Conservation (phyloP, 1,284 basidiomycete species). For the Inonotus hispidus region DNA sequence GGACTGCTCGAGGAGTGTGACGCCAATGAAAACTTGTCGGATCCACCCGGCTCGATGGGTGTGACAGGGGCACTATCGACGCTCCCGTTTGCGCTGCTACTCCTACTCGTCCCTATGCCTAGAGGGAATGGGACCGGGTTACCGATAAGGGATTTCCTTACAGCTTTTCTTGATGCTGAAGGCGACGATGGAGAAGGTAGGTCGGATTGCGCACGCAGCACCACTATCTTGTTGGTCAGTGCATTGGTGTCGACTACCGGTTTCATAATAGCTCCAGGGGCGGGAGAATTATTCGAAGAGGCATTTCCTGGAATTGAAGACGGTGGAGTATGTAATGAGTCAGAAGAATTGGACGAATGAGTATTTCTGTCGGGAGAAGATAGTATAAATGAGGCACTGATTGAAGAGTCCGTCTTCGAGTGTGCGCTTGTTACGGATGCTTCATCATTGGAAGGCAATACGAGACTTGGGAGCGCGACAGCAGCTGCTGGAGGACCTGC, state of each 20-base stretch:
- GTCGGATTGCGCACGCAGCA: constrained; percentile 10
- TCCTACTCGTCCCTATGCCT: not conserved
- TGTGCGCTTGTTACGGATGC: not conserved
- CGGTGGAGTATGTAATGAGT: constrained; percentile 12
- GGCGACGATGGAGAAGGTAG: constrained; percentile 9
- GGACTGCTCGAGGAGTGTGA: constrained; percentile 16
- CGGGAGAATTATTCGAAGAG: not conserved
- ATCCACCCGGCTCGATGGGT: constrained; percentile 3
- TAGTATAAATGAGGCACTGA: not conserved
- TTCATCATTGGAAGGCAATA: not conserved
- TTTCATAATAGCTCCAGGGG: not conserved
- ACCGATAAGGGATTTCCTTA: constrained; percentile 12
- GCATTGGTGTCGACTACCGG: not conserved
- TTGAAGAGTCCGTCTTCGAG: constrained; percentile 8
- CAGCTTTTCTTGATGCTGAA: not conserved
- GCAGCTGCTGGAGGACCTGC: not conserved
- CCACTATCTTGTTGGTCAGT: not conserved
- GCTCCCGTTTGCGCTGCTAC: not conserved
- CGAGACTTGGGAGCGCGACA: not conserved
- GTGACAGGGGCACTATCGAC: constrained; percentile 12
- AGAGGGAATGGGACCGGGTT: constrained; percentile 13
- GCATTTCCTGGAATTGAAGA: not conserved
- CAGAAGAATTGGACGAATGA: constrained; percentile 3
- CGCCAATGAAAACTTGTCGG: not conserved
- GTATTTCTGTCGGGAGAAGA: constrained; percentile 1